Percentiles rank a stretch among this genome's conserved stretches.
Conservation (phyloP, 1,139 yeast genomes). For the Nakaseomyces sp. region DNA sequence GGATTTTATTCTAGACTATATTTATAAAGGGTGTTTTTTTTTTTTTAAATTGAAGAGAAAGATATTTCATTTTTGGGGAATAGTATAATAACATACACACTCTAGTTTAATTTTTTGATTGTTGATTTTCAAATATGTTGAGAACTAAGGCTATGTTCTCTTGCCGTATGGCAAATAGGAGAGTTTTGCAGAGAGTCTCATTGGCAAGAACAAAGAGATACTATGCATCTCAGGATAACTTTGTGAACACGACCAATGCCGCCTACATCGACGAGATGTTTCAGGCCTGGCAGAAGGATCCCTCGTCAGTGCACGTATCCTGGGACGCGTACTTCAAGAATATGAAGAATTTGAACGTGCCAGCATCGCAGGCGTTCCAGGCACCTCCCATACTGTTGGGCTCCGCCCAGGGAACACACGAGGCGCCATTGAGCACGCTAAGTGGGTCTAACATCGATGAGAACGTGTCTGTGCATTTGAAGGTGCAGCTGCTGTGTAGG, state of each 20-base stretch:
- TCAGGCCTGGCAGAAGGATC: constrained; percentile 87
- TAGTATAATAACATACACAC: no score
- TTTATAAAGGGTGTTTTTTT: no score
- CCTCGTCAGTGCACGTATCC: constrained; percentile 82
- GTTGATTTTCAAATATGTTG: no score
- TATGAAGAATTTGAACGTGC: constrained; percentile 58
- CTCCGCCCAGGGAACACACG: constrained; percentile 44
- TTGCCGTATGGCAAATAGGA: constrained; percentile 6
- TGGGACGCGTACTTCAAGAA: constrained; percentile 96
- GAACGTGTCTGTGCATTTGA: constrained; percentile 81
- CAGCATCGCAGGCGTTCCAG: constrained; percentile 67
- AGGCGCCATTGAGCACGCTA: constrained; percentile 43
- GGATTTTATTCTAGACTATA: no score
- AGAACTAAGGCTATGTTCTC: constrained; percentile 3
- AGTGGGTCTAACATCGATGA: constrained; percentile 36
- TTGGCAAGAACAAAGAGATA: not conserved
- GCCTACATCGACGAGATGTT: constrained; percentile 97
- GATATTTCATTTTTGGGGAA: no score
- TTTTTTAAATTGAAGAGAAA: no score
- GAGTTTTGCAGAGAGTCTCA: constrained; percentile 13
- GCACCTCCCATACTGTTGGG: constrained; percentile 85
- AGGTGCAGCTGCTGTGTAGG: constrained; percentile 91
- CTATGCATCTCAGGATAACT: constrained; percentile 43
- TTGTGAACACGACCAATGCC: constrained; percentile 78
- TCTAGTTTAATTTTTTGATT: no score